Conservation (phyloP, 257 asterid genomes). For the Mitragyna speciosa region DNA sequence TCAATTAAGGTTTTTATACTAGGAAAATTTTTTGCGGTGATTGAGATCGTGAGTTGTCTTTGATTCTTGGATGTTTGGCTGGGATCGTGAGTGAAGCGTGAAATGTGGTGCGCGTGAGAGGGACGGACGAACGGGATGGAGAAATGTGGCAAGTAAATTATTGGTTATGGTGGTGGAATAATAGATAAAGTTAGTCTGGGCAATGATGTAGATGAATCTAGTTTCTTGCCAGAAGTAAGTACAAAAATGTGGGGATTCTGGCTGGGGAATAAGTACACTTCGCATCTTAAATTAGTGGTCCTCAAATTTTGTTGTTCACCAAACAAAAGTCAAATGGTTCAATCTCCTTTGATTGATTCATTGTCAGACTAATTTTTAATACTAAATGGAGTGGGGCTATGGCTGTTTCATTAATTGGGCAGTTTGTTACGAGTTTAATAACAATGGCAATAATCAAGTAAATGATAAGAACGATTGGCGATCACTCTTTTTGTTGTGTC, state of each 20-base stretch:
- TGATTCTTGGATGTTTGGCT: background rate
- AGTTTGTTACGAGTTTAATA: too few relatives aligned
- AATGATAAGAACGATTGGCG: too few relatives aligned
- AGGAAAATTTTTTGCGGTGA: background rate
- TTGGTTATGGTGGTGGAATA: background rate
- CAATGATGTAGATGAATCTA: slow-evolving; percentile 4
- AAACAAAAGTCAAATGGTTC: background rate
- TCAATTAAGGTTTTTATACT: background rate
- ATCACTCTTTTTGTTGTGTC: too few relatives aligned
- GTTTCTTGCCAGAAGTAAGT: slow-evolving; percentile 18
- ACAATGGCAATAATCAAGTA: too few relatives aligned
- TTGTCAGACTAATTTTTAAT: too few relatives aligned
- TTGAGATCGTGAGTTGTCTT: slow-evolving; percentile 12
- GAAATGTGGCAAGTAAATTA: slow-evolving; percentile 18
- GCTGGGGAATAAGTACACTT: background rate
- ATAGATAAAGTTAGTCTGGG: background rate
- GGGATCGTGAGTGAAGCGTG: background rate
- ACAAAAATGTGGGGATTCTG: background rate
- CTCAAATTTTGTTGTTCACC: background rate
- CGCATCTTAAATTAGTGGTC: background rate
- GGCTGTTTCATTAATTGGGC: too few relatives aligned
- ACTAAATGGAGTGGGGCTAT: too few relatives aligned
- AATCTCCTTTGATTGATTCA: too few relatives aligned
- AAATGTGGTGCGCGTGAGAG: slow-evolving; percentile 11
- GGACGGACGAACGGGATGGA: slow-evolving; percentile 18